These are phyloP conservation scores for Exophiala oligosperma DNA, from an alignment of 2,329 filamentous ascomycete species.

Conservation along the genomic window DNA sequence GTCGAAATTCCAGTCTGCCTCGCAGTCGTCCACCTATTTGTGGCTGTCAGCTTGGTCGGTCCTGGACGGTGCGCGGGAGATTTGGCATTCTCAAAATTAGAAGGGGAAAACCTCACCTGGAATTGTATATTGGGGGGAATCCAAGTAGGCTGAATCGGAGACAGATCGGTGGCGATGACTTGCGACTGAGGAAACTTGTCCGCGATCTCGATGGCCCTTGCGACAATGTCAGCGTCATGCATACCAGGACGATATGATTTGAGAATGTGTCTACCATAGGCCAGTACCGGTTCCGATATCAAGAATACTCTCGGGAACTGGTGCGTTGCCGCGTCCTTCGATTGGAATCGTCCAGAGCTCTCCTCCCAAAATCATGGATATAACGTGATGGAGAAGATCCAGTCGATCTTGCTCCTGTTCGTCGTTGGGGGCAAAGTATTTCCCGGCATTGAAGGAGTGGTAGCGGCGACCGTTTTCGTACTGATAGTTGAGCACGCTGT, in stretches of 20 bases:
- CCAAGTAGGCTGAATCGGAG: constrained; percentile 36
- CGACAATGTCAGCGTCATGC: constrained; percentile 31
- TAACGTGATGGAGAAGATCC: constrained; percentile 39
- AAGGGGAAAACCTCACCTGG: neutral
- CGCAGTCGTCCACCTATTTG: constrained; percentile 37
- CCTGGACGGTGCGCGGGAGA: neutral
- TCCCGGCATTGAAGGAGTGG: constrained; percentile 28
- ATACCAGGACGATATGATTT: constrained; percentile 1
- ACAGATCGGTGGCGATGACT: constrained; percentile 34
- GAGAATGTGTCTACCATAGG: constrained; percentile 51
- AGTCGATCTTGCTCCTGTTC: constrained; percentile 38
- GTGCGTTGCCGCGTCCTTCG: constrained; percentile 36
- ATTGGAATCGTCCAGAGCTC: constrained; percentile 8
- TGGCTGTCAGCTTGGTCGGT: neutral
- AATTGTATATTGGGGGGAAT: constrained; percentile 49
- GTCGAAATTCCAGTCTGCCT: constrained; percentile 42
- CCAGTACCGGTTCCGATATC: constrained; percentile 63
- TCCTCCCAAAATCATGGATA: constrained; percentile 38
- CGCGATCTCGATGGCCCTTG: constrained; percentile 33
- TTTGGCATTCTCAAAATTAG: neutral
- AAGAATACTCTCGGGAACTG: constrained; percentile 47
- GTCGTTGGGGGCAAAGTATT: constrained; percentile 35
- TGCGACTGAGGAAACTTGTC: constrained; percentile 32
- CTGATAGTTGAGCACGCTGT: constrained; percentile 37
- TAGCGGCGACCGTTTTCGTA: constrained; percentile 34